Conservation (phyloP, 2,329 filamentous ascomycete genomes). For the Capronia americana region DNA sequence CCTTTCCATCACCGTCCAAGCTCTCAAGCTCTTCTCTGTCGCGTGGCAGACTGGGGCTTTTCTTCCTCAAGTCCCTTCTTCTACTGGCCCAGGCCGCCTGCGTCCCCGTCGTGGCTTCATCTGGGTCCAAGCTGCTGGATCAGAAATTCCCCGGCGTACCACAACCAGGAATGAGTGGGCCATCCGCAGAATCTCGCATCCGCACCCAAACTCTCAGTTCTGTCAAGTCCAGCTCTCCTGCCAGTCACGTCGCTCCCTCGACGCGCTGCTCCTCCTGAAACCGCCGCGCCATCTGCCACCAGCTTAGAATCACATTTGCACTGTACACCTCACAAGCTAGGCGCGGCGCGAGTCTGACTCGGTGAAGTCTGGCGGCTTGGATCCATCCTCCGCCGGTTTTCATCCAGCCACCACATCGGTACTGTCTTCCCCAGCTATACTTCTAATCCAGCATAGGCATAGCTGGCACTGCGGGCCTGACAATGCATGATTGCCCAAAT, state of each 20-base stretch:
- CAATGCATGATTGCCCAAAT: constrained; percentile 25
- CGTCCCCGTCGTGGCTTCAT: constrained; percentile 8
- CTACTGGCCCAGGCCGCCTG: constrained; percentile 8
- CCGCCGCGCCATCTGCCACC: constrained; percentile 26
- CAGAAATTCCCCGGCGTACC: constrained; percentile 32
- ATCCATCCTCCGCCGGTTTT: neutral
- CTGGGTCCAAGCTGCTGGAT: constrained; percentile 31
- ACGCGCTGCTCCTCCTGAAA: constrained; percentile 36
- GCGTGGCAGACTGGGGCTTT: constrained; percentile 32
- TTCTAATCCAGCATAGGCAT: constrained; percentile 21
- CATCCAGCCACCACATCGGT: constrained; percentile 5
- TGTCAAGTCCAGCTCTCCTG: constrained; percentile 16
- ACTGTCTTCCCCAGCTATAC: constrained; percentile 9
- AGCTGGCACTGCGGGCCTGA: constrained; percentile 19
- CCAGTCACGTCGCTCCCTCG: constrained; percentile 31
- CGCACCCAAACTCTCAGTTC: constrained; percentile 2
- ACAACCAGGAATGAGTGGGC: constrained; percentile 12
- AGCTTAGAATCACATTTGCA: constrained; percentile 32
- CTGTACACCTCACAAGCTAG: constrained; percentile 27
- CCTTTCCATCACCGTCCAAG: constrained; percentile 26
- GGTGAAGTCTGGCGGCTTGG: neutral
- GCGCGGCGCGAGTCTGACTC: constrained; percentile 35
- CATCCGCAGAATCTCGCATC: constrained; percentile 20
- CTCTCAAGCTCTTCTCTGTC: constrained; percentile 11
- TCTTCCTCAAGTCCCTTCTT: neutral